Evolutionary conservation across 306 rosid species (phyloP), one percentile per base, ranked within the genome.

Genomic region (Acacia melanoxylon): DNA sequence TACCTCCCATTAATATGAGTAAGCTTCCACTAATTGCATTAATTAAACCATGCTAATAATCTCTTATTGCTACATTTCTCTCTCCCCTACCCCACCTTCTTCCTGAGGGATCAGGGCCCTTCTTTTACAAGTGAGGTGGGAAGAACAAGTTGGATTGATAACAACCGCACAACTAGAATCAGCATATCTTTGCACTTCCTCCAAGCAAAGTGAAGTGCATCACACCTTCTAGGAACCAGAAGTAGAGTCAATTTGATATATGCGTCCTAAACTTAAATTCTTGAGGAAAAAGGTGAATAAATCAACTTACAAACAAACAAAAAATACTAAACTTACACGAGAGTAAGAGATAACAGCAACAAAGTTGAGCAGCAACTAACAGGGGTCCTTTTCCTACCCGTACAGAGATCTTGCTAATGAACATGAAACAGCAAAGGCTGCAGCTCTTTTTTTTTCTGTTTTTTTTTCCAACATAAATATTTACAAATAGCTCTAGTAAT

Each of bases 401-500:
- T 76, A 79, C 85, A 75, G 41, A 56, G 48, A 65, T 56, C 72
- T 78, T 69, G 59, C 86, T 56, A 72, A 82, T 65, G 74, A 83
- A 86, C 85, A 80, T 78, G 82, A 83, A 87, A 86, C 37, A 9
- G 76, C 78, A 85, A 33, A 75, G 72, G 80, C 40, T 82, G 76
- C 68, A 77, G 84, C 22, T 25, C 67, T 3, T 22, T 59, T 22
- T 24, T n/a, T 3, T 6, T 71, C 79, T 80, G 1, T 54, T 79
- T 67, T 65, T 78, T 71, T 76, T 77, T 80, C 79, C 88, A 54
- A 83, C 87, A 86, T 71, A 85, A 86, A 76, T 89, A 85, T 91
- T 78, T 91, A 93, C 92, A 93, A 62, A 91, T 56, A 88, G 83
- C 86, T 67, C 25, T 59, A 81, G 86, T 79, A 87, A 86, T 85